Base-by-base conservation (phyloP, 768 basidiomycete genomes). In the Tricholomella constricta region DNA sequence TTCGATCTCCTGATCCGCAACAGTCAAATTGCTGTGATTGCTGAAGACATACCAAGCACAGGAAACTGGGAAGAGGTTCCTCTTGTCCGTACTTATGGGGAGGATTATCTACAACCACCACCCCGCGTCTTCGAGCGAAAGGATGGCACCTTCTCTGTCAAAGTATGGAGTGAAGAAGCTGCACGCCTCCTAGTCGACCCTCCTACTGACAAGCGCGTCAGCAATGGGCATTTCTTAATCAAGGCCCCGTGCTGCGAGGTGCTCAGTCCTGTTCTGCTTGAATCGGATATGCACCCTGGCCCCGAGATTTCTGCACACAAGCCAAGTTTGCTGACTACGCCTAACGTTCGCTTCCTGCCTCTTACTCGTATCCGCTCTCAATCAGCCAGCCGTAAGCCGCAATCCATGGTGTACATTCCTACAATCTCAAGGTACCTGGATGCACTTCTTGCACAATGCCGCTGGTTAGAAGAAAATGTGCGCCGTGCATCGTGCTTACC, bases 261-360 rank as follows among this genome's bases (percentile, higher is more conserved):
- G 40, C 55, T 56, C 55, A 56, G 27, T 41, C 49, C 55, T 46
- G 50, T 56, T 56, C 55, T 56, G 46, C 55, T 56, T 23, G 55
- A 56, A 56, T 51, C 43, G 38, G 55, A 52, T 37, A 51, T 56
- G 50, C 55, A 56, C 55, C 55, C 49, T 40, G 36, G 55, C 49
- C 49, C 50, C 48, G 34, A 45, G 42, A 45, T 46, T 56, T 51
- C 55, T 45, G 2, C 48, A 26, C 32, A 32, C 55, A 56, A 46
- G 48, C 50, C 55, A 52, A 45, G 35, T 19, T 52, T 56, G 55
- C 44, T 56, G 50, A 47, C 55, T 52, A 47, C 14, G 23, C 55
- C 44, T 36, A 26, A 56, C 50, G 29, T 29, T 38, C 35, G 50
- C 55, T 56, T 56, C 55, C 49, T 56, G 23, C 50, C 29, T 31